Base-by-base conservation (phyloP, 768 basidiomycete genomes). In the Phylloporus sp. region DNA sequence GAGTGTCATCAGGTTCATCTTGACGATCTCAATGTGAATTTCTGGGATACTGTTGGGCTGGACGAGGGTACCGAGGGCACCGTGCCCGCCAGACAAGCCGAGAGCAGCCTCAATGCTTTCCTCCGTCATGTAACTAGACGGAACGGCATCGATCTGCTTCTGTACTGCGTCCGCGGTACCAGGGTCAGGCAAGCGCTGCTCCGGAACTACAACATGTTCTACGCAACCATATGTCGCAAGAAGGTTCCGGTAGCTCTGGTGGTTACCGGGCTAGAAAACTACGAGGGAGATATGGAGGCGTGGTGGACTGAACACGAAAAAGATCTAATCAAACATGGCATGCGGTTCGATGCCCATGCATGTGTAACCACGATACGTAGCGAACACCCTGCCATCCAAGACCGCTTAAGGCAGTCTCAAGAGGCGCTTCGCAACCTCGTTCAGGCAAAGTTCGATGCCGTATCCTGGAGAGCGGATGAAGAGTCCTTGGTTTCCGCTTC, bases 291-390 rank as follows among this genome's bases (percentile, higher is more conserved):
- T 8, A 72, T 72, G 64, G 67, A 69, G 2, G 47, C 44, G 29
- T 76, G 75, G 75, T 76, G 73, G 75, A 51, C 38, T 16, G 51
- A 61, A 43, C 71, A 76, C 36, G 59, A 71, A 52, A 50, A 55
- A 28, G 51, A 53, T 12, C 67, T 77, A 47, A 56, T 55, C 16
- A 50, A 46, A 24, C 59, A 70, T 34, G 63, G 63, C 12, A 76
- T 77, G 62, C 43, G 52, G 9, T 74, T 75, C 18, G 58, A 66
- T 28, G 73, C 67, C 2, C 67, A 73, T 20, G 76, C 71, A 9
- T 77, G 76, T 47, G 63, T 76, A 45, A 76, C 74, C 15, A 69
- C 73, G 4, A 59, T 58, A n/a, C 55, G 10, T 18, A 65, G 58
- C 42, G 54, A 65, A 41, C 53, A 65, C 41, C 55, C 63, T 20